Evolutionary conservation across 352 stramenopile species (phyloP), one percentile per base, ranked within the genome.

Genomic region (Phytophthora fragariae): DNA sequence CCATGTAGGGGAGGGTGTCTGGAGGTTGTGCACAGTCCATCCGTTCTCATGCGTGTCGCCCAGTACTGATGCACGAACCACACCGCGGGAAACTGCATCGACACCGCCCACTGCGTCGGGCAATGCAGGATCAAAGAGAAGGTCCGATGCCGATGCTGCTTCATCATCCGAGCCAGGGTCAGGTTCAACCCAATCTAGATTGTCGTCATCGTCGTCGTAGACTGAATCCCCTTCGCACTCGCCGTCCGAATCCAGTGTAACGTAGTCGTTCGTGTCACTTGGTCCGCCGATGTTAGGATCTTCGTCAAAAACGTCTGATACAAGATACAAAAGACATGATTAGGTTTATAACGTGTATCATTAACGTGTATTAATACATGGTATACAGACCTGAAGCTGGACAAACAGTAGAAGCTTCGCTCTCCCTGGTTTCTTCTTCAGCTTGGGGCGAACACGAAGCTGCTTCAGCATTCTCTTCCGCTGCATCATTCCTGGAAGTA

Each of bases 161-260:
- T 50, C 41, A 3, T 50, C 41, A 10, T 50, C 41, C 0, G 41
- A 50, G 15, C 41, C 55, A 2, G 44, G 54, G 10, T 54, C 64
- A n/a, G 46, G 29, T 35, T 57, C 62, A 21, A 9, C n/a, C 5
- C 6, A 33, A 5, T 19, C 33, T 3, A 54, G 2, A 15, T 60
- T 29, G 2, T 72, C 57, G 27, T 73, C 65, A 27, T 27, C 24
- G n/a, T 65, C 57, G 39, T 60, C 55, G 9, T 61, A 72, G 9
- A 57, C n/a, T 0, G 64, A 64, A 3, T 1, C 10, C 3, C 6
- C 57, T 15, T 49, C 59, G 9, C 17, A 39, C 3, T 69, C 53
- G 11, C 33, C 53, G 14, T 65, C 67, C 3, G 59, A 74, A 19
- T 74, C 54, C 6, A 69, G 60, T 27, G 10, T 9, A 14, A 35